phyloP scores from a whole-genome alignment of 495 filamentous ascomycete species.

The Penicillium simplicissimum region DNA sequence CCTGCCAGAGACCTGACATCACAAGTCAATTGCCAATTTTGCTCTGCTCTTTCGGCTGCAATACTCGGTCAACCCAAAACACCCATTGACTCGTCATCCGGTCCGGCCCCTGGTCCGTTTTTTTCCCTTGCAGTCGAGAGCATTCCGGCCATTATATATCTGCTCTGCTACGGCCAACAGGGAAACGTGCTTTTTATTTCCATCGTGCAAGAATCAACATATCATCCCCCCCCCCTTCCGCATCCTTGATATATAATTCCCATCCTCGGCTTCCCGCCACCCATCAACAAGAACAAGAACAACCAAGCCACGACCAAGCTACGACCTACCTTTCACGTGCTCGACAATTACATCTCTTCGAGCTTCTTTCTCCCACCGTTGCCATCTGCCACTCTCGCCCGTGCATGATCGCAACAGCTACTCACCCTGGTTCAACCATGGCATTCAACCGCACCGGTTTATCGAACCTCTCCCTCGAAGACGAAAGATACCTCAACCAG shows the following conservation, averaged over 20 bases:
- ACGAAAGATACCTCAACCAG: conserved; percentile 29
- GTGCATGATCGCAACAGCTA: neutral
- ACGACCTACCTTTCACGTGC: neutral
- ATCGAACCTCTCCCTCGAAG: conserved; percentile 22
- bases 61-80: conserved; percentile 13
- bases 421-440: conserved; percentile 13
- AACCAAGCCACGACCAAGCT: neutral
- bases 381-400: neutral
- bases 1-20: conserved; percentile 18
- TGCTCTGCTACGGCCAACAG: neutral
- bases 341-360: neutral
- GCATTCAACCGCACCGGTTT: conserved; percentile 26
- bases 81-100: conserved; percentile 19
- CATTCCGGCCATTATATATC: neutral
- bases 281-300: neutral
- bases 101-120: conserved; percentile 12
- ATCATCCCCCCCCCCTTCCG: neutral
- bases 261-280: neutral
- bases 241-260: neutral
- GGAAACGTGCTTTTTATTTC: conserved; percentile 1
- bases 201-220: neutral
- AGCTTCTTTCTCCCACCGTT: neutral
- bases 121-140: neutral
- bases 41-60: conserved; percentile 5
- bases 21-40: conserved; percentile 12